Percentiles rank a stretch among this genome's conserved stretches.
These are phyloP conservation scores for Sistotremastrum suecicum DNA, from an alignment of 768 basidiomycete species.

Conservation along the genomic window DNA sequence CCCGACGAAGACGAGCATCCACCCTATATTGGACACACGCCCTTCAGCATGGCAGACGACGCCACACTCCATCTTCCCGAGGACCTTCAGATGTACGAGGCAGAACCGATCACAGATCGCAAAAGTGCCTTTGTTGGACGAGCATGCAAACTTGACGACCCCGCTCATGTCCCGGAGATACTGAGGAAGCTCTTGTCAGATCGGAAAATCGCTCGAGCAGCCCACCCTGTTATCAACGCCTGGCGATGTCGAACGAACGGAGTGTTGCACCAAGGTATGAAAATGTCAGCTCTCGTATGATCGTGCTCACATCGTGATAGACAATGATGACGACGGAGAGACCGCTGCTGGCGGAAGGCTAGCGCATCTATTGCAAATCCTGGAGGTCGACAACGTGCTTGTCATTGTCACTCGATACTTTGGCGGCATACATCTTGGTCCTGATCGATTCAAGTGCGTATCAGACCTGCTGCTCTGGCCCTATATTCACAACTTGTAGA, in stretches of 20 bases:
- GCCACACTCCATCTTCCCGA: slow-evolving; percentile 27
- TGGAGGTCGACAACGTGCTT: slow-evolving; percentile 72
- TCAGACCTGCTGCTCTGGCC: slow-evolving; percentile 3
- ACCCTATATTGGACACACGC: slow-evolving; percentile 6
- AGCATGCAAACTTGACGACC: slow-evolving; percentile 66
- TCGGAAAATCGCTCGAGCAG: slow-evolving; percentile 55
- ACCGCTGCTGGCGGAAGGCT: slow-evolving; percentile 83
- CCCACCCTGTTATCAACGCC: slow-evolving; percentile 71
- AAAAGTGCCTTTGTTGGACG: slow-evolving; percentile 80
- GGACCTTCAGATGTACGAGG: slow-evolving; percentile 51
- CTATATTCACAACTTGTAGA: slow-evolving; percentile 18
- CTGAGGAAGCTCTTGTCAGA: slow-evolving; percentile 57
- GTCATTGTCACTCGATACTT: slow-evolving; percentile 91
- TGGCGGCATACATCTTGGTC: slow-evolving; percentile 82
- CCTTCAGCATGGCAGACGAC: slow-evolving; percentile 2
- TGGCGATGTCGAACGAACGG: slow-evolving; percentile 62
- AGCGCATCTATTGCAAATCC: slow-evolving; percentile 80
- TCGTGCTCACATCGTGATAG: slow-evolving; percentile 22
- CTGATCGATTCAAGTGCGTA: slow-evolving; percentile 56
- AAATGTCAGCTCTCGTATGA: neutral
- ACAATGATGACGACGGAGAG: slow-evolving; percentile 94
- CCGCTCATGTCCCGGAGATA: slow-evolving; percentile 43
- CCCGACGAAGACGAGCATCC: neutral
- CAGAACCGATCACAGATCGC: slow-evolving; percentile 74
- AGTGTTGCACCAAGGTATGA: slow-evolving; percentile 60